Evolutionary conservation across 345 rosid species (phyloP).

Genomic region (Ceriops tagal): DNA sequence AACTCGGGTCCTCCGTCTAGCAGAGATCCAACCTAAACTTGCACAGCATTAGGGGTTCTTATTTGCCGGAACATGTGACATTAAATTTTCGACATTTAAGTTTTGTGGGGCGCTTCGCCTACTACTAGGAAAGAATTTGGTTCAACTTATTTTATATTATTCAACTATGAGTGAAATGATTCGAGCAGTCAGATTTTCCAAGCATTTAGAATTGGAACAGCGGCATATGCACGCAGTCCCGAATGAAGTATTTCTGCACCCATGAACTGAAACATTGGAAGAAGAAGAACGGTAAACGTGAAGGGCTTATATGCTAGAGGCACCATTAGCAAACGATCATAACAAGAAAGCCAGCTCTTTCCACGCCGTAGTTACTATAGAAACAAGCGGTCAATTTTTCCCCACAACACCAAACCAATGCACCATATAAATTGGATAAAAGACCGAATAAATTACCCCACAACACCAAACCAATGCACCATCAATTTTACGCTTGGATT

Average conservation of each 20-base stretch:
- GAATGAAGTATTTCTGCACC: neutral
- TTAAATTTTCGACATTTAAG: too few relatives aligned
- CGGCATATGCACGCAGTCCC: neutral
- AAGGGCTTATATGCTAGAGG: neutral
- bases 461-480: slow-evolving; percentile 10
- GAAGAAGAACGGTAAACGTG: neutral
- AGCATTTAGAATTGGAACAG: neutral
- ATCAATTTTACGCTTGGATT: slow-evolving; percentile 7
- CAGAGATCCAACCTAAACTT: too few relatives aligned
- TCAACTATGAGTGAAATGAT: neutral
- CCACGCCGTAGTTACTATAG: slow-evolving; percentile 11
- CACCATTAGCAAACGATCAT: neutral
- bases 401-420: slow-evolving; percentile 14
- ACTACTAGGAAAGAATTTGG: too few relatives aligned
- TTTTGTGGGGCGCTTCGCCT: too few relatives aligned
- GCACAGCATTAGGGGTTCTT: too few relatives aligned
- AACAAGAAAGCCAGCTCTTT: slow-evolving; percentile 23
- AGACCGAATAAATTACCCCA: slow-evolving; percentile 18
- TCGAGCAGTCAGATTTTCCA: neutral
- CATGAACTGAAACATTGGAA: too few relatives aligned
- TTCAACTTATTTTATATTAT: neutral
- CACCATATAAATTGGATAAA: slow-evolving; percentile 16
- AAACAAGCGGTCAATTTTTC: slow-evolving; percentile 19
- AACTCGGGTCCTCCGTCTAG: too few relatives aligned
- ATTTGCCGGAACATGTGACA: too few relatives aligned